These are phyloP conservation scores for Nicotiana tomentosiformis DNA, from an alignment of 257 asterid genomes.

Conservation along the genomic window DNA sequence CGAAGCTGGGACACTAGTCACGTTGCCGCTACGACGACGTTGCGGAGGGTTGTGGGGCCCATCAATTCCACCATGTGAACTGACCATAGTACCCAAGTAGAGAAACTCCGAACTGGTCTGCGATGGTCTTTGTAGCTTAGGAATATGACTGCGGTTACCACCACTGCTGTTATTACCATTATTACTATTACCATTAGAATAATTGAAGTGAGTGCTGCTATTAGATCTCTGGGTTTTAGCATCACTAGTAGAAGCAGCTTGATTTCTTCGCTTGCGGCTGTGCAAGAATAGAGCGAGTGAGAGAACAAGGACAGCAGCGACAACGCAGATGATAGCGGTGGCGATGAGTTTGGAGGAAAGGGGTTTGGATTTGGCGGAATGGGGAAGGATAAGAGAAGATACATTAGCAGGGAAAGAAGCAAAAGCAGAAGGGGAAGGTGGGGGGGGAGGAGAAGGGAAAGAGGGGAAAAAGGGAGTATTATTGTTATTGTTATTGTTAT, in stretches of 20 bases:
- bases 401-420: conserved; percentile 68
- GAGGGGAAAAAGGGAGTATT: conserved; percentile 52
- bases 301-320: conserved; percentile 51
- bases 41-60: not conserved
- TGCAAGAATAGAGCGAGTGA: conserved; percentile 53
- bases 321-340: conserved; percentile 52
- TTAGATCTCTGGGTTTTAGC: conserved; percentile 62
- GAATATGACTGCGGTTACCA: conserved; percentile 25
- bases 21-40: conserved; percentile 17
- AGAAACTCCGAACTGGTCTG: conserved; percentile 87
- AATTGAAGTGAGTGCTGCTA: conserved; percentile 25
- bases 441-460: conserved; percentile 49
- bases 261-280: conserved; percentile 36
- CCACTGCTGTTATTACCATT: not conserved
- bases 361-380: conserved; percentile 37
- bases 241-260: conserved; percentile 8
- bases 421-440: conserved; percentile 52
- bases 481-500: not conserved
- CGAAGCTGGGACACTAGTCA: conserved; percentile 23
- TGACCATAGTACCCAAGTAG: conserved; percentile 84
- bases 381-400: conserved; percentile 44
- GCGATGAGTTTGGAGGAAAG: conserved; percentile 48
- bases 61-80: conserved; percentile 47
- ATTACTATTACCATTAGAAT: not conserved
- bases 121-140: conserved; percentile 83